Percentiles rank a stretch among this genome's conserved stretches.
phyloP scores from a whole-genome alignment of 306 rosid genomes.

The Glycyrrhiza uralensis region DNA sequence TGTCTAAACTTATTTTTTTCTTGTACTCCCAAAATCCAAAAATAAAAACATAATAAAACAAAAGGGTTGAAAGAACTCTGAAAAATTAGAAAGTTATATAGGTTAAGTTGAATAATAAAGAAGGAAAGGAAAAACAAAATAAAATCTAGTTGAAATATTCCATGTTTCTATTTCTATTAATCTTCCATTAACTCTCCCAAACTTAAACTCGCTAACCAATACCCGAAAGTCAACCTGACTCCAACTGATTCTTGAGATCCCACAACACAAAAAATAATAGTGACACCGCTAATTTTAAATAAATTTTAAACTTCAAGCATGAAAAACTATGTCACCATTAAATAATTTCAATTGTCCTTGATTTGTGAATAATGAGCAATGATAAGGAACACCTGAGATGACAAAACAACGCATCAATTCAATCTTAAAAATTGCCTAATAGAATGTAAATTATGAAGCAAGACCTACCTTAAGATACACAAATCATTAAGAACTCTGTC shows the following conservation, averaged over 20 bases:
- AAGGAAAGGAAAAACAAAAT: not conserved
- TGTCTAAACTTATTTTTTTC: not conserved
- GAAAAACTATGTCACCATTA: constrained; percentile 18
- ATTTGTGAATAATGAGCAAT: constrained; percentile 15
- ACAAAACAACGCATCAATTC: constrained; percentile 25
- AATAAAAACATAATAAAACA: not conserved
- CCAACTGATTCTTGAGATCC: constrained; percentile 10
- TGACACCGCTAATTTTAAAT: not conserved
- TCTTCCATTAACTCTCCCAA: constrained; percentile 27
- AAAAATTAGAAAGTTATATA: not conserved
- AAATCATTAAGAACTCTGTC: constrained; percentile 45
- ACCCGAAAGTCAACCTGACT: constrained; percentile 11
- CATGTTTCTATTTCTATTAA: constrained; percentile 19
- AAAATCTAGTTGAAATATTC: not conserved
- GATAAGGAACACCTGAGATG: constrained; percentile 12
- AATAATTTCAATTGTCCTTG: constrained; percentile 22
- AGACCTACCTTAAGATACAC: constrained; percentile 62
- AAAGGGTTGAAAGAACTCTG: not conserved
- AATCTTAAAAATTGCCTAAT: constrained; percentile 22
- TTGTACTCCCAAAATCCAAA: not conserved
- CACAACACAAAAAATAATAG: not conserved
- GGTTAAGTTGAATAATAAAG: not conserved
- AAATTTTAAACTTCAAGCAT: not conserved
- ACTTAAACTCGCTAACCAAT: constrained; percentile 31
- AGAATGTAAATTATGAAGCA: constrained; percentile 31